phyloP scores from a whole-genome alignment of 345 rosid genomes.

The Salix viminalis region DNA sequence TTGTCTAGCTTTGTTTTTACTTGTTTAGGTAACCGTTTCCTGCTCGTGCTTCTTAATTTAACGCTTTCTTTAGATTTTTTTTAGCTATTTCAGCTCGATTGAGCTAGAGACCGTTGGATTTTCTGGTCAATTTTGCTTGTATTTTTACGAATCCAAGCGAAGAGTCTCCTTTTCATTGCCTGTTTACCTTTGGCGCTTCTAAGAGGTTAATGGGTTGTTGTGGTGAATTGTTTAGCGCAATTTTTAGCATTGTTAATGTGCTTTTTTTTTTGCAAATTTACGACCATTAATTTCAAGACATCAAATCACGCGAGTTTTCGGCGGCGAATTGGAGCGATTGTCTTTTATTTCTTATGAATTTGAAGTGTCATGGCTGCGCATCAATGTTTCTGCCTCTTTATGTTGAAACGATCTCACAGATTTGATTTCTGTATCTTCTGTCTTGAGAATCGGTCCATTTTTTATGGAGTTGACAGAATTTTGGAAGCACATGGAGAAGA shows the following conservation, averaged over 20 bases:
- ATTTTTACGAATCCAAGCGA: background rate
- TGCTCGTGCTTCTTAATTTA: background rate
- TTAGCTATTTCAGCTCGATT: background rate
- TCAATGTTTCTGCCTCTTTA: background rate
- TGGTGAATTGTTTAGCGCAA: constrained; percentile 1
- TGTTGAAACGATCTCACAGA: background rate
- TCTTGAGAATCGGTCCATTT: background rate
- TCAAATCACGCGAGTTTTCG: background rate
- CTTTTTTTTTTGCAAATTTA: background rate
- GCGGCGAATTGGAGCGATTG: background rate
- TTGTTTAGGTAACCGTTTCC: constrained; percentile 44
- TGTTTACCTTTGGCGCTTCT: background rate
- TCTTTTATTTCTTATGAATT: background rate
- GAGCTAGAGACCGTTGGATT: background rate
- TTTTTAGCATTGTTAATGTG: background rate
- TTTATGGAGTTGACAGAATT: background rate
- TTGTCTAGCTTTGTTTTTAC: constrained; percentile 34
- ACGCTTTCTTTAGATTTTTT: background rate
- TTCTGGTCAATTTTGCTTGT: background rate
- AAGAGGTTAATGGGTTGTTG: background rate
- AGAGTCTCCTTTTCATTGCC: background rate
- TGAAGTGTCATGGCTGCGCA: background rate
- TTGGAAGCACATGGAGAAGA: background rate
- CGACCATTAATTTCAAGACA: background rate
- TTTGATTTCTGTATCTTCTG: background rate